Evolutionary conservation across 192 early-diverging fungal species (phyloP), one percentile per base, ranked within the genome.

Genomic region (Geranomyces michiganensis): DNA sequence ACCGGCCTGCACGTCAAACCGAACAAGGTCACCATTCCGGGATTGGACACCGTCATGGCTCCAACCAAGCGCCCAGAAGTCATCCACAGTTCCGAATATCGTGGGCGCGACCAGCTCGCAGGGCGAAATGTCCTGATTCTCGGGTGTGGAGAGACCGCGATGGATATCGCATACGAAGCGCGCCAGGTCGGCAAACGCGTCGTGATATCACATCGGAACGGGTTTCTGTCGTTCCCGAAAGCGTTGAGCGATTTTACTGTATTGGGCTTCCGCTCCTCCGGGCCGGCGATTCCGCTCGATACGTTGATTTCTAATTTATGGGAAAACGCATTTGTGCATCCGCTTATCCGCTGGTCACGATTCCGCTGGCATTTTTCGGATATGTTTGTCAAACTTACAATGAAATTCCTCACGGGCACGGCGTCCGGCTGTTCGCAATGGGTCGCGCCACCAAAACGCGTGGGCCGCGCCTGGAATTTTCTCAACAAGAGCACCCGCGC

Each of bases 131-230:
- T 67, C 12, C 51, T 67, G 17, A 31, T 67, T 24, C 22, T 67
- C 15, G 66, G 66, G 21, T 49, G 49, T 24, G 66, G 66, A 3
- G 66, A 67, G 55, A 67, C 66, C 27, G 66, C 66, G 2, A 67
- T 67, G 66, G 66, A 67, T 29, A 22, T 67, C 47, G 47, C 66
- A 4, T 67, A 67, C 66, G 66, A 67, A 29, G 26, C 66, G 5
- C 15, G 15, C 33, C 66, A 67, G 30, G 66, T 36, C 6, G 66
- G 21, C 1, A 3, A 67, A 6, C 30, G 41, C 26, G 66, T 67
- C 27, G 30, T 43, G 19, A 15, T 67, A 6, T 67, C 49, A 1
- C 66, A 67, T 30, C 66, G 66, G 1, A 49, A 67, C 53, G 66
- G 66, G 32, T 67, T 67, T 56, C 47, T 67, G 14, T 55, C 48